These are phyloP conservation scores for Scenedesmus sp. DNA, from an alignment of 163 green algal genomes.

Conservation along the genomic window DNA sequence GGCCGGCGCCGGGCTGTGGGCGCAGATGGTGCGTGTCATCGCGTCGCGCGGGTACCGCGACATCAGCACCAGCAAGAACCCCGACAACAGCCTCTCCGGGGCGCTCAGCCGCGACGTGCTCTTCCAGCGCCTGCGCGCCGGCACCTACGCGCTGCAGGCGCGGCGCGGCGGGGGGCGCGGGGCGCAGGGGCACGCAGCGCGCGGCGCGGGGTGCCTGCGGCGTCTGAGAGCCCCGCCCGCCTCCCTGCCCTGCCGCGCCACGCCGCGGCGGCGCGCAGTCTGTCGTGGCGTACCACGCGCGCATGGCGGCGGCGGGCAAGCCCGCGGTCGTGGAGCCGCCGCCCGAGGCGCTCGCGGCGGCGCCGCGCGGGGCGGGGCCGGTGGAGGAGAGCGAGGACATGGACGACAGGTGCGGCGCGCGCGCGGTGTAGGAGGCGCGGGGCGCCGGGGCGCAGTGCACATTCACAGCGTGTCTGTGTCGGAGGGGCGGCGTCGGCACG, in stretches of 20 bases:
- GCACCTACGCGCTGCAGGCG: slow-evolving; percentile 78
- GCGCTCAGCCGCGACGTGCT: slow-evolving; percentile 81
- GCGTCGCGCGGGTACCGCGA: slow-evolving; percentile 74
- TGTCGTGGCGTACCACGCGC: slow-evolving; percentile 26
- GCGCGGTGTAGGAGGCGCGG: no score
- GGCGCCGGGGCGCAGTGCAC: no score
- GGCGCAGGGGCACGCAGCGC: no score
- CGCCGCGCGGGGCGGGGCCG: not conserved
- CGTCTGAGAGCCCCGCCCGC: no score
- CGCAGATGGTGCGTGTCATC: slow-evolving; percentile 82
- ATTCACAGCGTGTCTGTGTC: no score
- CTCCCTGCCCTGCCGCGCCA: no score
- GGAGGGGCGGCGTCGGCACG: no score
- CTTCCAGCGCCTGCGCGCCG: slow-evolving; percentile 74
- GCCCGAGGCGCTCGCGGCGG: not conserved
- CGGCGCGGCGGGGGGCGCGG: no score
- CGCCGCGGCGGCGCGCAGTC: no score
- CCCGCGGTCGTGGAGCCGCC: slow-evolving; percentile 10
- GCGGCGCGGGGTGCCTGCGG: no score
- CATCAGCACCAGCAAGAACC: slow-evolving; percentile 73
- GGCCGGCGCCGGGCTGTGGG: slow-evolving; percentile 36
- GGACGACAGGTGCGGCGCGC: not conserved
- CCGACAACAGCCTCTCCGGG: slow-evolving; percentile 69
- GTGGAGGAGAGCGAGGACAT: slow-evolving; percentile 10
- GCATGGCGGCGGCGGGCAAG: slow-evolving; percentile 40